Evolutionary conservation across 148 eudicot genomes (phyloP), one percentile per base, ranked within the genome.

Genomic region (Salicornia ramosissima): DNA sequence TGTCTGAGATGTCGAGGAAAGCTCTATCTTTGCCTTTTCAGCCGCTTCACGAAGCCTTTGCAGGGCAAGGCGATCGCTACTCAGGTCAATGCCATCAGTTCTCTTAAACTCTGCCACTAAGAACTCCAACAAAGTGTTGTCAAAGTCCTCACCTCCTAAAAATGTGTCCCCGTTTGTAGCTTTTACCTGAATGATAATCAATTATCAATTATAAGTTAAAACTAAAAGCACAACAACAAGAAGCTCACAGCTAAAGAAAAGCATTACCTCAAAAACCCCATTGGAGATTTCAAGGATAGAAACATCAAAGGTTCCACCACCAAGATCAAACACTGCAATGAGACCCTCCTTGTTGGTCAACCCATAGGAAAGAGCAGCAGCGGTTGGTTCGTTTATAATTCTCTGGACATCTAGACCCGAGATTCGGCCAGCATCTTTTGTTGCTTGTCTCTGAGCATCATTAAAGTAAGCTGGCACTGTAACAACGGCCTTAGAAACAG

Each of bases 281-380:
- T 78, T 82, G 19, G 95, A 90, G 57, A 93, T 93, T 84, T 93
- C 98, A 55, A 93, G 81, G 65, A 93, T 90, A 68, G 98, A 93
- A 33, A 93, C 88, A 86, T 93, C 98, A 83, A 93, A 93, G 29
- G 98, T 93, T 51, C 98, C 97, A 77, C 97, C 97, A 39, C 98
- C 98, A 80, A 93, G 95, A 76, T 93, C 98, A 76, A 90, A 93
- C 36, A 93, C 98, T 21, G 96, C 98, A 71, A 93, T 84, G 25
- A 93, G 90, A 29, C 98, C 98, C 72, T 93, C 96, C 75, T 93
- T 93, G 75, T 90, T 88, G 80, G 78, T 90, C 82, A 86, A 28
- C n/a, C 98, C 98, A 74, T 93, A 93, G 13, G 98, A 93, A 62
- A 93, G 98, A 42, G 98, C 98, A 83, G 98, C 98, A 62, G 98